Conservation (phyloP, 2,329 filamentous ascomycete species). For the Diaporthe velutina region DNA sequence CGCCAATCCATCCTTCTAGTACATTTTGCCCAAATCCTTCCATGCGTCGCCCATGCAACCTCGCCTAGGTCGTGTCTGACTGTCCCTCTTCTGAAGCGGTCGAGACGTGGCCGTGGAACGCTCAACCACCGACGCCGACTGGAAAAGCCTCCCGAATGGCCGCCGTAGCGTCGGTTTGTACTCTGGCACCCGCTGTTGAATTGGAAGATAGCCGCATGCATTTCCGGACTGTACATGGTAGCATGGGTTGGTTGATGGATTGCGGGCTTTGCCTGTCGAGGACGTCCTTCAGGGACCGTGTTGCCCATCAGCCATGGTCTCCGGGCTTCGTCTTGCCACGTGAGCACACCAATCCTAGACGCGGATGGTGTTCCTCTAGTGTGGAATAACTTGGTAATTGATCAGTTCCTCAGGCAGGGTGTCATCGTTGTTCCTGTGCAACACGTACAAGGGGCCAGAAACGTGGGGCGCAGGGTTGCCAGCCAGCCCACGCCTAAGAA, state of each 20-base stretch:
- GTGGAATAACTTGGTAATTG: neutral
- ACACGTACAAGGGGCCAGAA: neutral
- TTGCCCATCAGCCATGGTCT: neutral
- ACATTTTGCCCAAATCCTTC: conserved; percentile 23
- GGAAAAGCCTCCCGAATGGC: neutral
- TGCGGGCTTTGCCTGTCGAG: neutral
- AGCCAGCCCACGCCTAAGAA: neutral
- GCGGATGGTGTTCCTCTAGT: neutral
- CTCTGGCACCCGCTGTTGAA: neutral
- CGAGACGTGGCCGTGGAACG: neutral
- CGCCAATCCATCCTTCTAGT: neutral
- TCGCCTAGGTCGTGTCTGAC: neutral
- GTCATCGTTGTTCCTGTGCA: neutral
- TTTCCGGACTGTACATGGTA: neutral
- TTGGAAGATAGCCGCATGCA: neutral
- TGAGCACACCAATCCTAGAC: neutral
- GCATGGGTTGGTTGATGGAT: neutral
- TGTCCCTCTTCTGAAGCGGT: neutral
- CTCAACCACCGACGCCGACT: neutral
- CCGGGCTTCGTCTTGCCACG: neutral
- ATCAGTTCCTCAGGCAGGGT: neutral
- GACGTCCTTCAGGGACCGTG: neutral
- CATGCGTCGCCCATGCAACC: conserved; percentile 5
- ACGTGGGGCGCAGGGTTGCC: conserved; percentile 26
- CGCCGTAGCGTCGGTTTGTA: neutral